These are phyloP conservation scores for Bryum argenteum DNA, from an alignment of 225 moss, liverwort and hornwort genomes.

Conservation along the genomic window DNA sequence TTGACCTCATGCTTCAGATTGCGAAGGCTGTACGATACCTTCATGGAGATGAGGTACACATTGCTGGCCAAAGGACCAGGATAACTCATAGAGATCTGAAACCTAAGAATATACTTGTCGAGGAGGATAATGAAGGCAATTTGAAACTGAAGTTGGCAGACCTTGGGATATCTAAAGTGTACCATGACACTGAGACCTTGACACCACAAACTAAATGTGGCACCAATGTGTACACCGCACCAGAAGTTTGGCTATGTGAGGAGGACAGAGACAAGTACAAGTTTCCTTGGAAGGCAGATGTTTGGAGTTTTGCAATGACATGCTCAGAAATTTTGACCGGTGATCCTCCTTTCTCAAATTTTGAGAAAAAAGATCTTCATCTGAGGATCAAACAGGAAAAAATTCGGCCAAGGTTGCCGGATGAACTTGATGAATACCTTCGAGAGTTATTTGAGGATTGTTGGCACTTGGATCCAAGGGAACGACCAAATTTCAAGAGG, in stretches of 20 bases:
- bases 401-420: too few relatives aligned
- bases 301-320: conserved; percentile 26
- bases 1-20: conserved; percentile 29
- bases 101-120: conserved; percentile 14
- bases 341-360: background rate
- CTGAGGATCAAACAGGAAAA: too few relatives aligned
- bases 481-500: too few relatives aligned
- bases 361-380: too few relatives aligned
- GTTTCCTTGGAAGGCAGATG: conserved; percentile 1
- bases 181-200: background rate
- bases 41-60: conserved; percentile 1
- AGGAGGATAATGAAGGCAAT: background rate
- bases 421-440: too few relatives aligned
- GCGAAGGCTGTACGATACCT: conserved; percentile 22
- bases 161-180: conserved; percentile 23
- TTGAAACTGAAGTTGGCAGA: conserved; percentile 28
- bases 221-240: conserved; percentile 17
- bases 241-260: conserved; percentile 10
- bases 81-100: conserved; percentile 29
- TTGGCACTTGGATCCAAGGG: too few relatives aligned
- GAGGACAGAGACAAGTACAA: background rate
- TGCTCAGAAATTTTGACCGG: conserved; percentile 26
- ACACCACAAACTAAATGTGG: conserved; percentile 8
- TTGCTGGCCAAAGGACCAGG: background rate
- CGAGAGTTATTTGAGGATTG: too few relatives aligned